Base-by-base conservation (phyloP, 305 asterid species). In the Rubia peregrina region DNA sequence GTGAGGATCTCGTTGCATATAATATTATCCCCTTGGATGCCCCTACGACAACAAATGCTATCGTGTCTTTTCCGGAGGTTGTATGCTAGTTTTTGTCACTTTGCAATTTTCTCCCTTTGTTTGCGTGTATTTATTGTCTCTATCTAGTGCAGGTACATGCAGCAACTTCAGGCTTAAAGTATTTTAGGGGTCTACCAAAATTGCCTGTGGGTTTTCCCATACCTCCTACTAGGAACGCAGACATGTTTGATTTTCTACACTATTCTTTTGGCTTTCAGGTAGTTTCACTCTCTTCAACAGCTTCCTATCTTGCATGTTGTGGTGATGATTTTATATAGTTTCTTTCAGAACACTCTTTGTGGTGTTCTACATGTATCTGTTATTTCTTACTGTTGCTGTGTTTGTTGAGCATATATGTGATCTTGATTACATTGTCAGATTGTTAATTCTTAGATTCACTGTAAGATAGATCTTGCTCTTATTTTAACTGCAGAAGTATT, bases 201-300 rank as follows among this genome's bases (percentile, higher is more conserved):
- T 80, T 91, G 73, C 97, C 99, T 7, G 86, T 70, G 72, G 73
- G 85, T 49, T 88, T 89, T 79, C 48, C 92, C 49, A 68, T 80
- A 46, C 96, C 98, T 16, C 77, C 88, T 65, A 84, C 86, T n/a
- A 89, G 96, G 85, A 84, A 81, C 80, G 76, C 80, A 71, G 99
- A 94, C 82, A 80, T 91, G 72, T 85, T 94, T 76, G 99, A 89
- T 82, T 82, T 87, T 75, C 83, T 94, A 79, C 93, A 91, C 33
- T 89, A 76, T 74, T 75, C 91, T 73, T 94, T 91, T 57, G 99
- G 99, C 66, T 94, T 94, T 80, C 99, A 94, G 97, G 99, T 91
- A 65, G 60, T 87, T 82, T 48, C 10, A 12, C 2, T 12, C 33
- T 24, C 19, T 71, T 13, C 16, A 43, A 17, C 38, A 16, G 59